phyloP scores from a whole-genome alignment of 768 basidiomycete genomes.

The Sarcomyxa edulis region DNA sequence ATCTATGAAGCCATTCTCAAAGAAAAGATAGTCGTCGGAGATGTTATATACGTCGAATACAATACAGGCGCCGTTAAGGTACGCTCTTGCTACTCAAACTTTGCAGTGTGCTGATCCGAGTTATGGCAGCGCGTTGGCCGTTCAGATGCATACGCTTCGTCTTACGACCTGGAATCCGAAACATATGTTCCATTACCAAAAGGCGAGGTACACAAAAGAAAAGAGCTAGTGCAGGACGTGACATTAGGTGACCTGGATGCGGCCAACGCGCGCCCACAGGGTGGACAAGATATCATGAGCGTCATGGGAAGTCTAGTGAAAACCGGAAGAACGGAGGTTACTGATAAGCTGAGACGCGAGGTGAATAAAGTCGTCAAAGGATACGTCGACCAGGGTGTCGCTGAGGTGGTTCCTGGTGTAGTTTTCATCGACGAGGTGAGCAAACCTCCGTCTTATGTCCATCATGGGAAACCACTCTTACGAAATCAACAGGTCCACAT shows the following conservation, averaged over 20 bases:
- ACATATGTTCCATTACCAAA: constrained; percentile 98
- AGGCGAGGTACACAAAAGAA: constrained; percentile 93
- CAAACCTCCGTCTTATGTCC: neutral
- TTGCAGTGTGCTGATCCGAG: neutral
- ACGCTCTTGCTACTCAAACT: constrained; percentile 11
- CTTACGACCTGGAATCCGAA: constrained; percentile 96
- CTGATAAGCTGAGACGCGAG: constrained; percentile 91
- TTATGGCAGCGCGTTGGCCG: constrained; percentile 79
- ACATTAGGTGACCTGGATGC: constrained; percentile 94
- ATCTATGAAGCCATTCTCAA: constrained; percentile 98
- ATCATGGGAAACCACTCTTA: neutral
- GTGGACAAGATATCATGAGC: constrained; percentile 98
- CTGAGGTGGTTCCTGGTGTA: constrained; percentile 96
- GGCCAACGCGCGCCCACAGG: constrained; percentile 92
- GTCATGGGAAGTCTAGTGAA: constrained; percentile 93
- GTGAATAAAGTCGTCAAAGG: constrained; percentile 97
- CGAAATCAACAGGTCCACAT: constrained; percentile 99
- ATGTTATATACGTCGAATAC: constrained; percentile 93
- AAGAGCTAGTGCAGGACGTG: constrained; percentile 93
- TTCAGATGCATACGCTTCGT: constrained; percentile 95
- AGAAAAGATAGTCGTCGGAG: constrained; percentile 94
- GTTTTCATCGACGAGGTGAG: constrained; percentile 96
- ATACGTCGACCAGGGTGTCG: constrained; percentile 97
- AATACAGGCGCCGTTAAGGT: constrained; percentile 96
- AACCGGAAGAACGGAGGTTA: constrained; percentile 91